Conservation (phyloP, 345 rosid species). For the Raphanus sativus region DNA sequence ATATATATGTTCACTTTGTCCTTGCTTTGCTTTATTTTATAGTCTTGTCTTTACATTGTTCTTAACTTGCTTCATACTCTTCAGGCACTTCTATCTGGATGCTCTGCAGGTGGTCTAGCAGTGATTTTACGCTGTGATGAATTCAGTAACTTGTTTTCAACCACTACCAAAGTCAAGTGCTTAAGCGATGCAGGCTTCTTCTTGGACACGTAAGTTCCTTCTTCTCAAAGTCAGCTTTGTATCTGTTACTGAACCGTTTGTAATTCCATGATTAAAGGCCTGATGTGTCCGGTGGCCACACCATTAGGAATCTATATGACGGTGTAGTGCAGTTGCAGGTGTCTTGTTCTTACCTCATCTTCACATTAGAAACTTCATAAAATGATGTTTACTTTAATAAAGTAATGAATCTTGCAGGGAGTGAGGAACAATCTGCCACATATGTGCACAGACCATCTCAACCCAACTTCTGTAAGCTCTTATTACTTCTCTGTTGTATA, state of each 20-base stretch:
- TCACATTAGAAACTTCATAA: background rate
- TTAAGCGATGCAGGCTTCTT: conserved; percentile 96
- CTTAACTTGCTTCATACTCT: background rate
- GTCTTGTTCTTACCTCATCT: background rate
- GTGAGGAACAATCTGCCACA: conserved; percentile 61
- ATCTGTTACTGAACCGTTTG: background rate
- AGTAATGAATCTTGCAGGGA: conserved; percentile 49
- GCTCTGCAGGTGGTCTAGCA: conserved; percentile 97
- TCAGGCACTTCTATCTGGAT: conserved; percentile 92
- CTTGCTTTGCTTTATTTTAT: background rate
- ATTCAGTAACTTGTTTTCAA: conserved; percentile 66
- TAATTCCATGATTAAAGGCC: conserved; percentile 43
- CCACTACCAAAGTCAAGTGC: conserved; percentile 73
- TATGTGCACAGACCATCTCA: conserved; percentile 67
- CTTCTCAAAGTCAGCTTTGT: background rate
- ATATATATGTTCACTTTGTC: background rate
- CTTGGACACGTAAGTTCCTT: conserved; percentile 70
- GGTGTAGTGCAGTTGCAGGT: conserved; percentile 91
- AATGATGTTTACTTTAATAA: background rate
- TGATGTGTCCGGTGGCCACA: conserved; percentile 86
- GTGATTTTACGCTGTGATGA: conserved; percentile 83
- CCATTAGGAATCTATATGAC: conserved; percentile 63
- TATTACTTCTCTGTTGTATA: background rate
- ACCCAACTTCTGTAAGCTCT: conserved; percentile 73
- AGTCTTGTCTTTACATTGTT: background rate